Conservation (phyloP, 23 red algal species). For the Gracilaria domingensis region DNA sequence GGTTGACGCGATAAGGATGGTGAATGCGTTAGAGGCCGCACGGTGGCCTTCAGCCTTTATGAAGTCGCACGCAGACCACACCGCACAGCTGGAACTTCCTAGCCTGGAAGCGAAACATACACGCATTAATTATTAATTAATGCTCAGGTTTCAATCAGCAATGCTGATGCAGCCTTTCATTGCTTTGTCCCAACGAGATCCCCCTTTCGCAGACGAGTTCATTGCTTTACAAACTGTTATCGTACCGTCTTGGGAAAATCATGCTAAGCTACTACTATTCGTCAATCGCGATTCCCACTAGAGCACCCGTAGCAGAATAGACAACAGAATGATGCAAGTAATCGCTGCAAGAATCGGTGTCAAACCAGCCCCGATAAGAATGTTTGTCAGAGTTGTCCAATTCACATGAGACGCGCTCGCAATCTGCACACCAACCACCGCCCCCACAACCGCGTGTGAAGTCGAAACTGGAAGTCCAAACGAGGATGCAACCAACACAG, state of each 20-base stretch:
- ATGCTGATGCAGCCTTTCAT: no score
- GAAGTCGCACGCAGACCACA: no score
- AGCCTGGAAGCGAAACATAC: conserved; percentile 6
- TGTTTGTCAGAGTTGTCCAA: conserved; percentile 56
- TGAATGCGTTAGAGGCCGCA: no score
- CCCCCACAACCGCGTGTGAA: conserved; percentile 94
- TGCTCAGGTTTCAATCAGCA: no score
- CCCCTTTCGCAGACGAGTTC: no score
- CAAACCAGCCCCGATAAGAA: conserved; percentile 15
- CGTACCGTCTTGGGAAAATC: neutral
- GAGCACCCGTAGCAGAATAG: neutral
- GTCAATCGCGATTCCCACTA: neutral
- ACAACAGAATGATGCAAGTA: conserved; percentile 4
- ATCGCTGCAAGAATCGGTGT: conserved; percentile 31
- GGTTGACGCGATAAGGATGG: neutral
- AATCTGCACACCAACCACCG: conserved; percentile 85
- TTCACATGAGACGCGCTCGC: conserved; percentile 84
- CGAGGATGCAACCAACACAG: conserved; percentile 27
- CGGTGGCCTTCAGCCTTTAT: no score
- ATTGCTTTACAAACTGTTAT: no score
- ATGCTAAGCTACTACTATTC: neutral
- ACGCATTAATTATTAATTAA: conserved; percentile 12
- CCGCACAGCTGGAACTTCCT: no score
- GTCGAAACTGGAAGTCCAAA: conserved; percentile 96
- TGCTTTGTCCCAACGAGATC: no score